Percentiles rank a stretch among this genome's conserved stretches.
Conservation (phyloP, 2,329 filamentous ascomycete species). For the Paraphoma sp. region DNA sequence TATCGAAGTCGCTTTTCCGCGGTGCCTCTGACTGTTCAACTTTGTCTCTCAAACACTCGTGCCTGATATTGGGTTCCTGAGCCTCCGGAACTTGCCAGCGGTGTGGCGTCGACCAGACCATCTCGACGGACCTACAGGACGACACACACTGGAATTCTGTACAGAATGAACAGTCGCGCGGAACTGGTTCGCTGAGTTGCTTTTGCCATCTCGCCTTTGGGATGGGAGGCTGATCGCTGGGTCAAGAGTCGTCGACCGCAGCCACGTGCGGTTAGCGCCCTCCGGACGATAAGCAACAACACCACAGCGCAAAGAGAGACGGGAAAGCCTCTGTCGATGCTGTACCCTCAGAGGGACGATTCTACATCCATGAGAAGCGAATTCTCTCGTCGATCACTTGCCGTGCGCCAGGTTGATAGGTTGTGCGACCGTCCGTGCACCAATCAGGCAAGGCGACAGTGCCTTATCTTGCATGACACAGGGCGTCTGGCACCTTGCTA, state of each 20-base stretch:
- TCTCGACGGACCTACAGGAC: not conserved
- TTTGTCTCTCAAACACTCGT: constrained; percentile 22
- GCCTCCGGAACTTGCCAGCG: constrained; percentile 6
- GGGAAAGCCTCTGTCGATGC: not conserved
- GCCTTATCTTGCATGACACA: constrained; percentile 50
- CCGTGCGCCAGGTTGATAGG: constrained; percentile 7
- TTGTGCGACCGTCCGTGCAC: constrained; percentile 11
- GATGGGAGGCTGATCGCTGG: constrained; percentile 1
- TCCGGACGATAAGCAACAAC: constrained; percentile 5
- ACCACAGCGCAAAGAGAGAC: constrained; percentile 3
- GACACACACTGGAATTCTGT: not conserved
- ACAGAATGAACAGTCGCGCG: not conserved
- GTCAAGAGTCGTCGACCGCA: not conserved
- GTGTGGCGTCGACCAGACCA: constrained; percentile 11
- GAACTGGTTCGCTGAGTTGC: not conserved
- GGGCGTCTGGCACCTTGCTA: not conserved
- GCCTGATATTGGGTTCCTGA: constrained; percentile 3
- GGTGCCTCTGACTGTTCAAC: constrained; percentile 32
- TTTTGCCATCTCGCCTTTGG: constrained; percentile 3
- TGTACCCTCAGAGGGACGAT: not conserved
- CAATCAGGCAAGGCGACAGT: constrained; percentile 24
- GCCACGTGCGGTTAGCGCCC: constrained; percentile 1
- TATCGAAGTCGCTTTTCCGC: constrained; percentile 40
- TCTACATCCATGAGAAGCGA: not conserved
- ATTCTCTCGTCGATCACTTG: constrained; percentile 10